Evolutionary conservation across 306 rosid genomes (phyloP).

Genomic region (Vigna unguiculata): DNA sequence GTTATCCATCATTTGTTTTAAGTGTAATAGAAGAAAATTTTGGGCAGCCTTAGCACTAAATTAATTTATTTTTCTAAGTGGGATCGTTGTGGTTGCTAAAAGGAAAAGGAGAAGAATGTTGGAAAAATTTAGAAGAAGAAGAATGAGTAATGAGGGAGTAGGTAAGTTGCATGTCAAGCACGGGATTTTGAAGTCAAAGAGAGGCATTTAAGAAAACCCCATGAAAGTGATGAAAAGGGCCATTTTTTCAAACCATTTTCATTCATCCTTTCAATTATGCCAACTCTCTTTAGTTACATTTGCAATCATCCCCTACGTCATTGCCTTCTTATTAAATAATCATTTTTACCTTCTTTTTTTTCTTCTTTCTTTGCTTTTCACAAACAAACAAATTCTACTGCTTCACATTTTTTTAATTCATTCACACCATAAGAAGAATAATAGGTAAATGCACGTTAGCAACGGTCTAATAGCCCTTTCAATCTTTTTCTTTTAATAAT

Average conservation of each 20-base stretch:
- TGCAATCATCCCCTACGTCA: conserved; percentile 28
- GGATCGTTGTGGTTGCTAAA: neutral
- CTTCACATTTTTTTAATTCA: no score
- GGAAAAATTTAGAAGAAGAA: neutral
- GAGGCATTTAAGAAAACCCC: neutral
- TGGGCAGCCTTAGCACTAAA: neutral
- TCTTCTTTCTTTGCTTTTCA: neutral
- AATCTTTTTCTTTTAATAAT: no score
- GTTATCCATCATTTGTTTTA: no score
- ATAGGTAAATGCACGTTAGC: no score
- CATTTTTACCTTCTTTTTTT: neutral
- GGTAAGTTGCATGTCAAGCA: conserved; percentile 16
- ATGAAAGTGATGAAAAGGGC: conserved; percentile 18
- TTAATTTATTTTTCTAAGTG: neutral
- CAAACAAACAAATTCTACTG: neutral
- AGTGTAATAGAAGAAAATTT: neutral
- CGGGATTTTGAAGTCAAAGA: conserved; percentile 34
- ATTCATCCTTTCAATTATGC: no score
- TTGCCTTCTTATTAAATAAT: neutral
- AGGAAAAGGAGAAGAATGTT: conserved; percentile 16
- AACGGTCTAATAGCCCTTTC: no score
- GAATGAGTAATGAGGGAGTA: conserved; percentile 31
- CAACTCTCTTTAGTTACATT: conserved; percentile 20
- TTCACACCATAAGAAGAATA: no score
- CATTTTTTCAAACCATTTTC: conserved; percentile 40